A percentile compares a stretch with the other conserved stretches of the same genome.
phyloP scores from a whole-genome alignment of 768 basidiomycete species.

The Suillus discolor region DNA sequence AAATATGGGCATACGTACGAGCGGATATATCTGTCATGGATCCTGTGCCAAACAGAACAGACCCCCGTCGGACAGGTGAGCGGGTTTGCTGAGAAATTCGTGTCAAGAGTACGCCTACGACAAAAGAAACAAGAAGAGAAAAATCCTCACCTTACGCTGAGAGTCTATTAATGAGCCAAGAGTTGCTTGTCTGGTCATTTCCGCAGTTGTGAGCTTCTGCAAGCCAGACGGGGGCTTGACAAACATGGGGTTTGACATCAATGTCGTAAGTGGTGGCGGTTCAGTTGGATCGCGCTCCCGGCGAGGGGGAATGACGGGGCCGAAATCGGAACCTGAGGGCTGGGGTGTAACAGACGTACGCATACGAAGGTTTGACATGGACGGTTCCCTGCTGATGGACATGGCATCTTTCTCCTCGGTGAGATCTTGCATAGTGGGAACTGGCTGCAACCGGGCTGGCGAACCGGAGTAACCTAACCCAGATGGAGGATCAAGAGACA shows the following conservation, averaged over 20 bases:
- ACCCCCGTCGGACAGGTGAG: slow-evolving; percentile 54
- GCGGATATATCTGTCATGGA: slow-evolving; percentile 36
- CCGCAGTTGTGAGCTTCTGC: slow-evolving; percentile 24
- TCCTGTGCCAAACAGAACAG: slow-evolving; percentile 49
- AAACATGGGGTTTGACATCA: slow-evolving; percentile 69
- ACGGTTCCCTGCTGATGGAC: slow-evolving; percentile 37
- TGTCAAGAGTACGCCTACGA: slow-evolving; percentile 1
- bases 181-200: slow-evolving; percentile 42
- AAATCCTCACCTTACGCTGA: slow-evolving; percentile 52
- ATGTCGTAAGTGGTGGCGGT: slow-evolving; percentile 64
- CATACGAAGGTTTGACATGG: slow-evolving; percentile 56
- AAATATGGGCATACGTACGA: slow-evolving; percentile 27
- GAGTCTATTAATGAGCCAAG: slow-evolving; percentile 62
- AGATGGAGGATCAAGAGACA: slow-evolving; percentile 71
- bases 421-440: slow-evolving; percentile 38
- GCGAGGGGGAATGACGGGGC: slow-evolving; percentile 41
- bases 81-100: slow-evolving; percentile 38
- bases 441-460: slow-evolving; percentile 24
- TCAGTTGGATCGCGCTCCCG: slow-evolving; percentile 59
- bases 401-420: slow-evolving; percentile 25
- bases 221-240: slow-evolving; percentile 56
- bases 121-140: slow-evolving; percentile 11
- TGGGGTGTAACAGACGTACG: slow-evolving; percentile 75
- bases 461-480: slow-evolving; percentile 19
- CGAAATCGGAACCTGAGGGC: slow-evolving; percentile 46